phyloP scores from a whole-genome alignment of 2,329 filamentous ascomycete genomes.

The Diaporthe capsici region DNA sequence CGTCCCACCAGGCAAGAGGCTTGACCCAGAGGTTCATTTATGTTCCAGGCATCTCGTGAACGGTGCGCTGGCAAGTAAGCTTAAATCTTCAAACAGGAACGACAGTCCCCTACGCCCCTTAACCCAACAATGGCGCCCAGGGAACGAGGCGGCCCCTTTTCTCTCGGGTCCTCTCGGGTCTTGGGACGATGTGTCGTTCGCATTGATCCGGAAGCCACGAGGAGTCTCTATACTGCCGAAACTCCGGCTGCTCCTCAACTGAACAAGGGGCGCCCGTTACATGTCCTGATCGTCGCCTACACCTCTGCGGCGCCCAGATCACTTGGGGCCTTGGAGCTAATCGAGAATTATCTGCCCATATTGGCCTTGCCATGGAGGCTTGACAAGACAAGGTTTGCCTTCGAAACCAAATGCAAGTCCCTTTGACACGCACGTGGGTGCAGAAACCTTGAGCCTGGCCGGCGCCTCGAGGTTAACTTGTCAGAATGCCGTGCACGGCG shows the following conservation, averaged over 20 bases:
- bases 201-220: slow-evolving; percentile 14
- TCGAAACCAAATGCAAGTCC: slow-evolving; percentile 28
- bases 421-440: slow-evolving; percentile 31
- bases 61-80: slow-evolving; percentile 25
- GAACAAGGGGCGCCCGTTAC: neutral
- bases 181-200: neutral
- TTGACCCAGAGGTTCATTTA: neutral
- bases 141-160: neutral
- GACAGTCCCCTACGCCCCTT: neutral
- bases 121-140: neutral
- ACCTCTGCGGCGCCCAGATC: slow-evolving; percentile 7
- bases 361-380: slow-evolving; percentile 24
- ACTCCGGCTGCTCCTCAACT: slow-evolving; percentile 14
- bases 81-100: slow-evolving; percentile 25
- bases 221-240: slow-evolving; percentile 28
- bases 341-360: slow-evolving; percentile 25
- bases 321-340: neutral
- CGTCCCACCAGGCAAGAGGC: neutral
- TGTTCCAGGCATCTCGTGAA: neutral
- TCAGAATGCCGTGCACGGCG: slow-evolving; percentile 20
- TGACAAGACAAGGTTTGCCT: slow-evolving; percentile 29
- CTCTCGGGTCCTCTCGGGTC: neutral
- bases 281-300: slow-evolving; percentile 5
- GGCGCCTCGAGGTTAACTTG: slow-evolving; percentile 5
- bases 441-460: slow-evolving; percentile 11